Conservation (phyloP, 495 filamentous ascomycete species). For the Penicillium maclennaniae region DNA sequence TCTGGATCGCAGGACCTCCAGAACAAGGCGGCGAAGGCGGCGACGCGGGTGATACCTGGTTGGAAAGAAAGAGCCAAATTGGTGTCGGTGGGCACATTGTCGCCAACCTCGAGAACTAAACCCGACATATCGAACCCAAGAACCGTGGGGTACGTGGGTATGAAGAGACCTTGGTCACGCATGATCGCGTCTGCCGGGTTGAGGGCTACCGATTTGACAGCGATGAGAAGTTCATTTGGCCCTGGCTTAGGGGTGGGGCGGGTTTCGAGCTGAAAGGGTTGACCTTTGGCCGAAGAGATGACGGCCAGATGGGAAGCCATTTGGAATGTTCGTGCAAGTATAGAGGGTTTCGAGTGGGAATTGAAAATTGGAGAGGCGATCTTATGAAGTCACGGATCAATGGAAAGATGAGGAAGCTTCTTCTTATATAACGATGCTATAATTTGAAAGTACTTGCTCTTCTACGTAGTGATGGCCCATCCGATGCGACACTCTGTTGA, state of each 20-base stretch:
- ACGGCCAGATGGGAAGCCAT: conserved; percentile 45
- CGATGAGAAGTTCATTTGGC: conserved; percentile 46
- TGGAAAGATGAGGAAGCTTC: conserved; percentile 5
- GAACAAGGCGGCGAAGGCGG: conserved; percentile 38
- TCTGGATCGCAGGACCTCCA: conserved; percentile 35
- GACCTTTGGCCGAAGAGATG: conserved; percentile 28
- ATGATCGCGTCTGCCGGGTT: conserved; percentile 44
- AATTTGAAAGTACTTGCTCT: neutral
- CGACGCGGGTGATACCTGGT: conserved; percentile 40
- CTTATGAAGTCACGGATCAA: no score
- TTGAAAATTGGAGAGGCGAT: no score
- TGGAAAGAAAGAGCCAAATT: conserved; percentile 11
- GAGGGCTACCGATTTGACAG: conserved; percentile 45
- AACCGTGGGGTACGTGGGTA: conserved; percentile 41
- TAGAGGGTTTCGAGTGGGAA: neutral
- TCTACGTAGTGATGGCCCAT: neutral
- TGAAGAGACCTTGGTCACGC: conserved; percentile 38
- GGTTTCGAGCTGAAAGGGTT: conserved; percentile 30
- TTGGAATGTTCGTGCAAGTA: neutral
- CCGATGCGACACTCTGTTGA: neutral
- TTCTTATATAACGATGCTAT: conserved; percentile 16
- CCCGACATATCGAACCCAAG: conserved; percentile 47
- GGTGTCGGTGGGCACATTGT: conserved; percentile 32
- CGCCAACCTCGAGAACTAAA: conserved; percentile 39
- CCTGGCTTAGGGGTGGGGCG: conserved; percentile 42